A percentile compares a stretch with the other conserved stretches of the same genome.
Evolutionary conservation across 495 filamentous ascomycete genomes (phyloP).

Genomic region (Saxophila tyrrhenica): DNA sequence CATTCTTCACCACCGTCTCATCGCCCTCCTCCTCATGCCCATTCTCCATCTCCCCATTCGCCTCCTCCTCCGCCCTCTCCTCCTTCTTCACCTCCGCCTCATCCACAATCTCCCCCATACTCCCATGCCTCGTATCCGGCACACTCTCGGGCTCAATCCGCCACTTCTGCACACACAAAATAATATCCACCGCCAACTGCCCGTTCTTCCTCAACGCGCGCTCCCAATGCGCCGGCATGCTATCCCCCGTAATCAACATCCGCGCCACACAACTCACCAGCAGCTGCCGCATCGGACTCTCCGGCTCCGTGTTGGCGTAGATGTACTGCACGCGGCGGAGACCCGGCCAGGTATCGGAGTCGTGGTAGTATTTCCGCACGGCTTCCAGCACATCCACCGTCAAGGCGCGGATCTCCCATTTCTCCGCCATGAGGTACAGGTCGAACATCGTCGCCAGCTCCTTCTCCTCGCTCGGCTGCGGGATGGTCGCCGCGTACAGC

Average conservation of each 20-base stretch:
- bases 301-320: constrained; percentile 37
- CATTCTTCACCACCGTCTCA: constrained; percentile 5
- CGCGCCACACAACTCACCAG: constrained; percentile 35
- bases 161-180: constrained; percentile 38
- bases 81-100: constrained; percentile 24
- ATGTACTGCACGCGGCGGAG: constrained; percentile 41
- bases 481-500: constrained; percentile 35
- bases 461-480: constrained; percentile 30
- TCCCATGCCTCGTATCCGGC: constrained; percentile 36
- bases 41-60: constrained; percentile 7
- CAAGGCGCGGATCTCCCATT: constrained; percentile 30
- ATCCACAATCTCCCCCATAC: constrained; percentile 21
- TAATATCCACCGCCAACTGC: constrained; percentile 39
- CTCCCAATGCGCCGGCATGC: constrained; percentile 39
- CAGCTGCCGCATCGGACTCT: constrained; percentile 38
- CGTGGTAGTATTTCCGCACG: constrained; percentile 35
- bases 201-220: constrained; percentile 39
- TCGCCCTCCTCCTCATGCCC: constrained; percentile 8
- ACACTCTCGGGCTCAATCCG: constrained; percentile 31
- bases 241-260: constrained; percentile 29
- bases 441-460: constrained; percentile 35
- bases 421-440: constrained; percentile 38
- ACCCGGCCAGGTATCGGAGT: constrained; percentile 35
- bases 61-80: constrained; percentile 21
- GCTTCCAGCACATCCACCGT: constrained; percentile 31